phyloP scores from a whole-genome alignment of 2,329 filamentous ascomycete genomes.

The Rhexocercosporidium sp. region DNA sequence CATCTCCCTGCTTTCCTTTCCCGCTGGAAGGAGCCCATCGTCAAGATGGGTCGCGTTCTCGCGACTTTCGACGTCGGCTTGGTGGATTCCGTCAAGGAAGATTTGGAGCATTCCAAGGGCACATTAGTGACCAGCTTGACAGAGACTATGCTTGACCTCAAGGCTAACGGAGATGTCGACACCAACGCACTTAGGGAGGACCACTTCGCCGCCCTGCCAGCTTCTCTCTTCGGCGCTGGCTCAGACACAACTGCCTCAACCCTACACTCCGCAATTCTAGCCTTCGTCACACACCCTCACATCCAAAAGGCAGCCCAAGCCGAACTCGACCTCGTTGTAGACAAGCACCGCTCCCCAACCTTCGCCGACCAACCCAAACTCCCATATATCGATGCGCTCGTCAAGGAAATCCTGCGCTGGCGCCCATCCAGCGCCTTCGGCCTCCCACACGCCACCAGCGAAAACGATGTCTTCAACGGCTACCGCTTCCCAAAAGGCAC shows the following conservation, averaged over 20 bases:
- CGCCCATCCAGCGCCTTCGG: constrained; percentile 51
- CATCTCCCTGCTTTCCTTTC: constrained; percentile 12
- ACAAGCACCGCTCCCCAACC: constrained; percentile 49
- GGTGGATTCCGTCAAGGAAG: constrained; percentile 6
- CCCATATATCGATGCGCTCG: constrained; percentile 50
- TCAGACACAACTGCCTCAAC: constrained; percentile 41
- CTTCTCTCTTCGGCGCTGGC: constrained; percentile 38
- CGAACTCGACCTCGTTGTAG: constrained; percentile 53
- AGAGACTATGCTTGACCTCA: constrained; percentile 5
- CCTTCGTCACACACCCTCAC: constrained; percentile 9
- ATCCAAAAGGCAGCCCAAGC: constrained; percentile 52
- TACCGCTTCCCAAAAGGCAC: constrained; percentile 52
- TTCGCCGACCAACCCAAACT: constrained; percentile 51
- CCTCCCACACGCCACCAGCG: constrained; percentile 56
- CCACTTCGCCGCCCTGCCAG: constrained; percentile 8
- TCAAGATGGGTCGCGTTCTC: constrained; percentile 5
- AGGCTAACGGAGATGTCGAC: constrained; percentile 1
- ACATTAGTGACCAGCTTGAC: neutral
- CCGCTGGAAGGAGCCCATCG: neutral
- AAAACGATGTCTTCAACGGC: constrained; percentile 60
- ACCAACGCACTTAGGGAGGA: neutral
- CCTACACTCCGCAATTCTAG: constrained; percentile 14
- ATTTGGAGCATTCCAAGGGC: neutral
- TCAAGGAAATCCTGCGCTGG: constrained; percentile 53
- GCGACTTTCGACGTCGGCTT: constrained; percentile 6